Percentiles rank a stretch among this genome's conserved stretches.
phyloP scores from a whole-genome alignment of 495 filamentous ascomycete species.

The Hypomontagnella submonticulosa region DNA sequence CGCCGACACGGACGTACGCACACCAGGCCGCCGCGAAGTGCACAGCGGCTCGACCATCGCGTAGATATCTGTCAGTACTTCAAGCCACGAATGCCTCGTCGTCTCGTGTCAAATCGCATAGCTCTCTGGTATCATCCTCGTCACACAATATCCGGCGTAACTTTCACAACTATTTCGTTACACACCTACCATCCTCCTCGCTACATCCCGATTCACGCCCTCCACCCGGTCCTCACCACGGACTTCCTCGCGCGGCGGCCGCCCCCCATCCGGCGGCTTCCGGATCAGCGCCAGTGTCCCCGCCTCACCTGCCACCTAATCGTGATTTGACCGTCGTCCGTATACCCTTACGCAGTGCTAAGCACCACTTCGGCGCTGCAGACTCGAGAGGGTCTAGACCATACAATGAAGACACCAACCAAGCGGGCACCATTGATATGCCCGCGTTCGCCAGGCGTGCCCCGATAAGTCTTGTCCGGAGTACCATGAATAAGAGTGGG shows the following conservation, averaged over 20 bases:
- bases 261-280: slow-evolving; percentile 75
- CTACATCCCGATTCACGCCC: slow-evolving; percentile 85
- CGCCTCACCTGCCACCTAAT: slow-evolving; percentile 64
- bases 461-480: slow-evolving; percentile 73
- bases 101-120: slow-evolving; percentile 26
- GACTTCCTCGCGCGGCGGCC: slow-evolving; percentile 83
- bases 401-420: slow-evolving; percentile 93
- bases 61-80: slow-evolving; percentile 15
- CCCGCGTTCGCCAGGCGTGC: slow-evolving; percentile 89
- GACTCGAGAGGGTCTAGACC: slow-evolving; percentile 82
- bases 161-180: slow-evolving; percentile 98
- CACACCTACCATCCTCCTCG: slow-evolving; percentile 91
- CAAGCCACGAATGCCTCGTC: slow-evolving; percentile 20
- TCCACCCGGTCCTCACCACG: slow-evolving; percentile 73
- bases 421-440: slow-evolving; percentile 91
- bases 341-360: slow-evolving; percentile 92
- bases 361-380: slow-evolving; percentile 91
- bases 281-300: slow-evolving; percentile 63
- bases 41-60: slow-evolving; percentile 21
- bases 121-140: slow-evolving; percentile 20
- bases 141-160: slow-evolving; percentile 56
- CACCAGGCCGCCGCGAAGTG: slow-evolving; percentile 34
- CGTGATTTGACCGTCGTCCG: slow-evolving; percentile 95
- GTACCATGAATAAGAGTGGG: slow-evolving; percentile 53
- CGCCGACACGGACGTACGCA: slow-evolving; percentile 31